phyloP scores from a whole-genome alignment of 2,329 filamentous ascomycete genomes.

The Chaetomium sp. region DNA sequence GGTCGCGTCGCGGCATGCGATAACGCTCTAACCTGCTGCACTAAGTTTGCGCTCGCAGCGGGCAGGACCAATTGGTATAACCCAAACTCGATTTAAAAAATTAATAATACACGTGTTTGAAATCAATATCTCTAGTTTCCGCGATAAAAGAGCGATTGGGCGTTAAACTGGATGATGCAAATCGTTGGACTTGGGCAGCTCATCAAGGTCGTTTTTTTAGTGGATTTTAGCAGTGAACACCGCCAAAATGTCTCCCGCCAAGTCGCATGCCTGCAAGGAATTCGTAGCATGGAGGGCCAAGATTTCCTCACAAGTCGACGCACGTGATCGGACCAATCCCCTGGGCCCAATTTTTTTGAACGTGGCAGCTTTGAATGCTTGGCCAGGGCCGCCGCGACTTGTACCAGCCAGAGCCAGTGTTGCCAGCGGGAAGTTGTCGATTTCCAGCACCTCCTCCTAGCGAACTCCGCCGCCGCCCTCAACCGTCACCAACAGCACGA shows the following conservation, averaged over 20 bases:
- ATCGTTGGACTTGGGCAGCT: slow-evolving; percentile 1
- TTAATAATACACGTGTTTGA: slow-evolving; percentile 8
- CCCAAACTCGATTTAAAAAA: slow-evolving; percentile 14
- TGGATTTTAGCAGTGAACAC: slow-evolving; percentile 19
- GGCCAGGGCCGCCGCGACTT: slow-evolving; percentile 25
- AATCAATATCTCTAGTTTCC: neutral
- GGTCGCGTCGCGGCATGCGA: slow-evolving; percentile 25
- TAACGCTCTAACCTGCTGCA: slow-evolving; percentile 5
- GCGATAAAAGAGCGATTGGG: slow-evolving; percentile 3
- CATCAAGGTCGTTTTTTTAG: slow-evolving; percentile 16
- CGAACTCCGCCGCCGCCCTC: neutral
- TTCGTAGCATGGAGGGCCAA: neutral
- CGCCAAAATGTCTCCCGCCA: slow-evolving; percentile 7
- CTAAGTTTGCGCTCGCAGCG: slow-evolving; percentile 15
- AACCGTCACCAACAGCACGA: neutral
- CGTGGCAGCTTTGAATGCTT: slow-evolving; percentile 53
- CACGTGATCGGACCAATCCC: slow-evolving; percentile 32
- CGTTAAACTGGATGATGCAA: slow-evolving; percentile 1
- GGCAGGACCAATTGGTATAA: neutral
- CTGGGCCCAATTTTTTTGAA: slow-evolving; percentile 45
- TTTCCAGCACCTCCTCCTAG: slow-evolving; percentile 28
- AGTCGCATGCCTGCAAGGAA: neutral
- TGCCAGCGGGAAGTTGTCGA: neutral
- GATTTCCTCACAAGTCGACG: neutral
- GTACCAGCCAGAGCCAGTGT: slow-evolving; percentile 2